phyloP scores from a whole-genome alignment of 768 basidiomycete species.

The Nevesoporus exiguus region DNA sequence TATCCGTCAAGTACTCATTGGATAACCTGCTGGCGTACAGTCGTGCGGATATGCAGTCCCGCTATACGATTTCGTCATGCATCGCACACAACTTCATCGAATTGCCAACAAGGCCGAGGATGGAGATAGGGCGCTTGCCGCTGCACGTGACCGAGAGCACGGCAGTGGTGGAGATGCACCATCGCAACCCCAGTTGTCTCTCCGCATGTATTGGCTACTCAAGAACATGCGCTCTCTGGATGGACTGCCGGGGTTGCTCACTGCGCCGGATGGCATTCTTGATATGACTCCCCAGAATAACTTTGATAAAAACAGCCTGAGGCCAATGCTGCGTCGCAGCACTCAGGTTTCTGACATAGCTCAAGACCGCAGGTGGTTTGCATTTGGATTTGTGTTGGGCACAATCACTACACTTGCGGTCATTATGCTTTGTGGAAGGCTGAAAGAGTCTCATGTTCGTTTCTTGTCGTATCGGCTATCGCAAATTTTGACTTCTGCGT shows the following conservation, averaged over 20 bases:
- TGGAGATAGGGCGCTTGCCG: conserved; percentile 31
- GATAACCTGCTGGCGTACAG: conserved; percentile 29
- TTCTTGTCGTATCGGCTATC: neutral
- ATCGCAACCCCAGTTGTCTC: conserved; percentile 31
- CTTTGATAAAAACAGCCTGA: conserved; percentile 16
- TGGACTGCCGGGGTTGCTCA: conserved; percentile 50
- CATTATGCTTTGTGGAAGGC: neutral
- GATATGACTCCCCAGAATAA: conserved; percentile 3
- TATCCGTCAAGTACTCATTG: neutral
- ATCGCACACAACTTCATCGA: conserved; percentile 51
- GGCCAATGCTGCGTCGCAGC: conserved; percentile 12
- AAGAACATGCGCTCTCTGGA: conserved; percentile 54
- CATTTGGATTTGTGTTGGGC: conserved; percentile 20
- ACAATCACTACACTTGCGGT: conserved; percentile 6
- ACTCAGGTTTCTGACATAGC: neutral
- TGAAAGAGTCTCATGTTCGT: neutral
- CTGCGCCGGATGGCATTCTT: conserved; percentile 21
- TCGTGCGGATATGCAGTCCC: conserved; percentile 69
- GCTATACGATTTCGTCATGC: conserved; percentile 53
- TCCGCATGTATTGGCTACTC: conserved; percentile 50
- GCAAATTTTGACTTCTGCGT: neutral
- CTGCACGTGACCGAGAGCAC: neutral
- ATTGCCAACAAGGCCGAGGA: conserved; percentile 40
- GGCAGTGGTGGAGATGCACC: neutral
- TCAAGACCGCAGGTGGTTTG: conserved; percentile 12